Evolutionary conservation across 768 basidiomycete species (phyloP).

Genomic region (Paxillus rubicundulus): DNA sequence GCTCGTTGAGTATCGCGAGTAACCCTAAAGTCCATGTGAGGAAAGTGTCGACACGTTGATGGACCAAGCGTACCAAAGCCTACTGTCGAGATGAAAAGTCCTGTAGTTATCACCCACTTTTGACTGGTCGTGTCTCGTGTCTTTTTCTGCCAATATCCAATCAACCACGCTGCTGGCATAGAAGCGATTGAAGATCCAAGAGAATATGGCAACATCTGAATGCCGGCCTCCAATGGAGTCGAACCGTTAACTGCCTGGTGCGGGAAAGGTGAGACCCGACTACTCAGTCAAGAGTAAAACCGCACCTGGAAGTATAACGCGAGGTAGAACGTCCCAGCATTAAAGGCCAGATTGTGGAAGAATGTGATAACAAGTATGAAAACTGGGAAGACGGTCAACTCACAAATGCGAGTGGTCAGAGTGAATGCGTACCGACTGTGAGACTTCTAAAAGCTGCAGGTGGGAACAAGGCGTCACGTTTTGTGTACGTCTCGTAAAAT

Average conservation of each 20-base stretch:
- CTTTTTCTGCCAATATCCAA: conserved; percentile 60
- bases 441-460: conserved; percentile 55
- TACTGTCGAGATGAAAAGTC: conserved; percentile 60
- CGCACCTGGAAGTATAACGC: conserved; percentile 79
- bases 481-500: conserved; percentile 65
- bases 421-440: conserved; percentile 50
- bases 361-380: conserved; percentile 67
- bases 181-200: conserved; percentile 83
- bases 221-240: conserved; percentile 69
- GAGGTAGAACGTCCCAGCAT: conserved; percentile 82
- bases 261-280: conserved; percentile 1
- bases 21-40: conserved; percentile 49
- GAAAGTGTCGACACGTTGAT: background rate
- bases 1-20: conserved; percentile 58
- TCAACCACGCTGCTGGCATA: conserved; percentile 84
- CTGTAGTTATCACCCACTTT: conserved; percentile 60
- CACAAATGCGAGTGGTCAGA: conserved; percentile 8
- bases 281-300: conserved; percentile 2
- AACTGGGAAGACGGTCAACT: conserved; percentile 39
- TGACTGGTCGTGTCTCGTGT: conserved; percentile 59
- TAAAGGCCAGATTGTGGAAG: conserved; percentile 82
- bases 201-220: conserved; percentile 79
- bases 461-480: conserved; percentile 72
- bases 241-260: conserved; percentile 65
- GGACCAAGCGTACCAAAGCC: conserved; percentile 62